Conservation (phyloP, 1,284 basidiomycete genomes). For the Ceratobasidium sp. region DNA sequence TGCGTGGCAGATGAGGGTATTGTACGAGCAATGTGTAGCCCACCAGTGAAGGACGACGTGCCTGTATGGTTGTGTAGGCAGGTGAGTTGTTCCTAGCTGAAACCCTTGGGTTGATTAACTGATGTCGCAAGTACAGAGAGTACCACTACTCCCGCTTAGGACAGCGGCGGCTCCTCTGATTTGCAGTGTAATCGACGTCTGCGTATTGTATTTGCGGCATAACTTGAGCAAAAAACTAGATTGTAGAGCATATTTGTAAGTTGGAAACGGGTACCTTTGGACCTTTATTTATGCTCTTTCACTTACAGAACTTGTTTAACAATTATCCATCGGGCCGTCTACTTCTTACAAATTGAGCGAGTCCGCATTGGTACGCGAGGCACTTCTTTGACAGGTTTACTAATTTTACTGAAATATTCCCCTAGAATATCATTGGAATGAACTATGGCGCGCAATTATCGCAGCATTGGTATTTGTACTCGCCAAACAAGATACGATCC, state of each 20-base stretch:
- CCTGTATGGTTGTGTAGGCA: slow-evolving; percentile 65
- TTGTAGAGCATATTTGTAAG: slow-evolving; percentile 61
- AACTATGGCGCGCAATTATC: slow-evolving; percentile 64
- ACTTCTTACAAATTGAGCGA: slow-evolving; percentile 60
- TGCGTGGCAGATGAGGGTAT: slow-evolving; percentile 59
- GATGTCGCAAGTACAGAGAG: slow-evolving; percentile 49
- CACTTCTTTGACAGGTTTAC: neutral
- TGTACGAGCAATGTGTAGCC: slow-evolving; percentile 56
- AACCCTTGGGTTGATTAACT: neutral
- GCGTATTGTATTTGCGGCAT: slow-evolving; percentile 70
- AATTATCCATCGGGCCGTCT: slow-evolving; percentile 60
- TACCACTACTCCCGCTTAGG: slow-evolving; percentile 58
- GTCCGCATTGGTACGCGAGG: slow-evolving; percentile 58
- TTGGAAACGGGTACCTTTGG: slow-evolving; percentile 17
- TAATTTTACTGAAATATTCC: neutral
- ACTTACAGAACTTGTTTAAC: slow-evolving; percentile 59
- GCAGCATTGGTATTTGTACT: slow-evolving; percentile 62
- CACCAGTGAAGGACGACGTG: slow-evolving; percentile 44
- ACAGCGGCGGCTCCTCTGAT: slow-evolving; percentile 54
- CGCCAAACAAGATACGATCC: slow-evolving; percentile 57
- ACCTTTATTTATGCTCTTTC: slow-evolving; percentile 15
- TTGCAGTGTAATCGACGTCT: slow-evolving; percentile 66
- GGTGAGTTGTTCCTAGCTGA: slow-evolving; percentile 49
- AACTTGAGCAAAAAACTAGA: slow-evolving; percentile 68
- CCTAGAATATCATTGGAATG: slow-evolving; percentile 68